Percentiles rank a stretch among this genome's conserved stretches.
These are phyloP conservation scores for Penicillium paneum DNA, from an alignment of 2,329 filamentous ascomycete species.

Conservation along the genomic window DNA sequence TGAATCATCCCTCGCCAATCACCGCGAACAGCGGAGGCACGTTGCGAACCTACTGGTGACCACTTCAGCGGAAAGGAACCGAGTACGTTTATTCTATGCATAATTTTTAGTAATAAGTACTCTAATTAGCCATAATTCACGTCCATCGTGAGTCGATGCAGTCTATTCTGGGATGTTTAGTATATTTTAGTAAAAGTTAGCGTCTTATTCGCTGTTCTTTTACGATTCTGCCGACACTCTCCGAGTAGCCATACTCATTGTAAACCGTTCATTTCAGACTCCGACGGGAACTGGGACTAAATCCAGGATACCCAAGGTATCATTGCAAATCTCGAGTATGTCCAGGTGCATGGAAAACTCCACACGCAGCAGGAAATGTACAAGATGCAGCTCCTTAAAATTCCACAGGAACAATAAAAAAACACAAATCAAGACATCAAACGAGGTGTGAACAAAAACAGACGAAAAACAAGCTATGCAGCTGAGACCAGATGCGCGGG, in stretches of 20 bases:
- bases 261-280: background rate
- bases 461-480: slow-evolving; percentile 15
- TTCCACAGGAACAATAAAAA: background rate
- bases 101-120: background rate
- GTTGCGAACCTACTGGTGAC: slow-evolving; percentile 13
- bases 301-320: slow-evolving; percentile 7
- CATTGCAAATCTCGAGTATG: slow-evolving; percentile 11
- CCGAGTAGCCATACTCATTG: background rate
- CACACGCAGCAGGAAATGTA: slow-evolving; percentile 18
- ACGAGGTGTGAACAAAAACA: background rate
- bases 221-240: background rate
- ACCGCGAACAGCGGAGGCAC: slow-evolving; percentile 19
- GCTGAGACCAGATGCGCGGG: slow-evolving; percentile 19
- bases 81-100: background rate
- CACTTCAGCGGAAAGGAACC: background rate
- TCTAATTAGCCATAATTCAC: background rate
- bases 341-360: slow-evolving; percentile 7
- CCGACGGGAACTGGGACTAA: background rate
- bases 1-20: slow-evolving; percentile 19
- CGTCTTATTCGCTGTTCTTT: background rate
- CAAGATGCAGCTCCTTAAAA: slow-evolving; percentile 11
- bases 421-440: background rate
- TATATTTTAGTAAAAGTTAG: background rate
- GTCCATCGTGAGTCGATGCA: background rate
- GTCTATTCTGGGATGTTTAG: background rate